phyloP scores from a whole-genome alignment of 257 asterid genomes.

The Paraleonurus japonicus region DNA sequence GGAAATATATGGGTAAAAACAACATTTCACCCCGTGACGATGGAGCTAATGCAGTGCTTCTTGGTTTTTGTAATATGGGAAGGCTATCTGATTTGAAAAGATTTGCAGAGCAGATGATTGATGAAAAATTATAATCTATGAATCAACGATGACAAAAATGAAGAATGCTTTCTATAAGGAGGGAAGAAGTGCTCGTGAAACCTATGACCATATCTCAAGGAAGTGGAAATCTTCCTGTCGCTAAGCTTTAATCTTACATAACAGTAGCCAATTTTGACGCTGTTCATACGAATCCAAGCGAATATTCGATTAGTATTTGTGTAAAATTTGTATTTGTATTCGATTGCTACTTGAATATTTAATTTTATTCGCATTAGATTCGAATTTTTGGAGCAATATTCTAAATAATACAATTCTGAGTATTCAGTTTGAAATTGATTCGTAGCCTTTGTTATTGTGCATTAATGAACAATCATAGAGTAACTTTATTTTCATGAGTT shows the following conservation, averaged over 20 bases:
- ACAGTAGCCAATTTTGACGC: slow-evolving; percentile 15
- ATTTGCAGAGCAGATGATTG: slow-evolving; percentile 66
- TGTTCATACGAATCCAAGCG: too few species aligned
- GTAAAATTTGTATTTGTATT: too few species aligned
- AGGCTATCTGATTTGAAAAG: slow-evolving; percentile 58
- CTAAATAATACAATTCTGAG: too few species aligned
- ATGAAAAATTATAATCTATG: slow-evolving; percentile 49
- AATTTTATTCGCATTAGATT: too few species aligned
- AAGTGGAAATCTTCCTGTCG: slow-evolving; percentile 58
- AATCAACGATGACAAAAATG: slow-evolving; percentile 60
- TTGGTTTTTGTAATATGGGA: slow-evolving; percentile 60
- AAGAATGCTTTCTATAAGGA: slow-evolving; percentile 48
- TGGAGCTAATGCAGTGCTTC: slow-evolving; percentile 63
- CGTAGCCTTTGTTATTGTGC: too few species aligned
- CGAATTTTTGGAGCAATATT: too few species aligned
- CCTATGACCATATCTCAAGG: slow-evolving; percentile 48
- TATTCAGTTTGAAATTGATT: too few species aligned
- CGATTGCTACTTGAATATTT: too few species aligned
- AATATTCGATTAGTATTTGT: too few species aligned
- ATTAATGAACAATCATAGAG: too few species aligned
- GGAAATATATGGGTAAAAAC: slow-evolving; percentile 62
- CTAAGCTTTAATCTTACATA: slow-evolving; percentile 15
- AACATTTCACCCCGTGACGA: slow-evolving; percentile 57
- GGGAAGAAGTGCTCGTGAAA: slow-evolving; percentile 51
- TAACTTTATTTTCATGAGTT: too few species aligned